Evolutionary conservation across 768 basidiomycete genomes (phyloP).

Genomic region (Sistotremastrum suecicum): DNA sequence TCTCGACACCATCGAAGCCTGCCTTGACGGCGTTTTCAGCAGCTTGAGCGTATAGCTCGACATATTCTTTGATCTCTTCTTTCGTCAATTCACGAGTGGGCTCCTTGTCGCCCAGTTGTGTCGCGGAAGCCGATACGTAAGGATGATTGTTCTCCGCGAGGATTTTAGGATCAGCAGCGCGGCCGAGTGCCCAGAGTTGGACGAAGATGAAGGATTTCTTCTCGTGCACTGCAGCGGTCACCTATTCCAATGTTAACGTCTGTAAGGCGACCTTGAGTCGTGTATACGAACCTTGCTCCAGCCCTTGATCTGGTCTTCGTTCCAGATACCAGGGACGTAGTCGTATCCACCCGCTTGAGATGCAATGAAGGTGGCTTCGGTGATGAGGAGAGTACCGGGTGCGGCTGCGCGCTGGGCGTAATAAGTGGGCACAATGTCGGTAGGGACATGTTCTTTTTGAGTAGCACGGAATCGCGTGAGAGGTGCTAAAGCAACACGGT

Average conservation of each 20-base stretch:
- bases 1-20: slow-evolving; percentile 56
- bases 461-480: slow-evolving; percentile 31
- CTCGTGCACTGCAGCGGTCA: slow-evolving; percentile 44
- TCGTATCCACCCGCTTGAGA: slow-evolving; percentile 31
- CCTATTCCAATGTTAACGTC: slow-evolving; percentile 16
- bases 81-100: slow-evolving; percentile 30
- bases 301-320: slow-evolving; percentile 35
- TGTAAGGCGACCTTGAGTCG: too few species aligned
- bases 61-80: slow-evolving; percentile 35
- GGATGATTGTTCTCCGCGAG: slow-evolving; percentile 17
- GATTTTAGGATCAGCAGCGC: slow-evolving; percentile 19
- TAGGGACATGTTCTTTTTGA: slow-evolving; percentile 18
- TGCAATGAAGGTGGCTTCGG: slow-evolving; percentile 43
- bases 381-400: slow-evolving; percentile 40
- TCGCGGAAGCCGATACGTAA: slow-evolving; percentile 19
- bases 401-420: slow-evolving; percentile 32
- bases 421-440: slow-evolving; percentile 26
- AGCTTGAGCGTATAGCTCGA: slow-evolving; percentile 35
- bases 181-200: slow-evolving; percentile 47
- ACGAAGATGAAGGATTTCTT: slow-evolving; percentile 35
- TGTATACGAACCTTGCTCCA: slow-evolving; percentile 41
- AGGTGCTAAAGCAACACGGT: slow-evolving; percentile 42
- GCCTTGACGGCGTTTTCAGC: slow-evolving; percentile 45
- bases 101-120: slow-evolving; percentile 6
- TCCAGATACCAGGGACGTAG: slow-evolving; percentile 52